A percentile compares a stretch with the other conserved stretches of the same genome.
Conservation (phyloP, 257 asterid species). For the Sherardia arvensis region DNA sequence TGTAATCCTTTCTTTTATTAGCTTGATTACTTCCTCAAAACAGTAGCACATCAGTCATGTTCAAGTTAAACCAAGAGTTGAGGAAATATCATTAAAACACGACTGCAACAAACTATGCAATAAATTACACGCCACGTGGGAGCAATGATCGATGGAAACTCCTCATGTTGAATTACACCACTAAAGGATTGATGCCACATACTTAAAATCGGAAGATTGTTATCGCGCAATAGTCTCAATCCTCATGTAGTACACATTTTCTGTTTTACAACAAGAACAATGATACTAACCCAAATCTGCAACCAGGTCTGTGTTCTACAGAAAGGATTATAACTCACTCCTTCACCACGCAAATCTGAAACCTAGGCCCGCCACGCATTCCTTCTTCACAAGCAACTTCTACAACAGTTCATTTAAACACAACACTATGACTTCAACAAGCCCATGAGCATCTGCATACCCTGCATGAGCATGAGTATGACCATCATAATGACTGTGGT, state of each 20-base stretch:
- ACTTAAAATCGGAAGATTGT: not conserved
- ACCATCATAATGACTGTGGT: conserved; percentile 19
- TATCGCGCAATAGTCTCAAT: not conserved
- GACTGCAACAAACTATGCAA: too few species aligned
- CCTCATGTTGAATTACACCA: too few species aligned
- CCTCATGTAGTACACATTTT: not conserved
- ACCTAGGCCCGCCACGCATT: not conserved
- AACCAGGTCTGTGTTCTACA: not conserved
- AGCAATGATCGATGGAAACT: too few species aligned
- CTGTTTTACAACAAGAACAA: not conserved
- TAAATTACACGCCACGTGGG: not conserved
- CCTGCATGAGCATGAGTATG: conserved; percentile 45
- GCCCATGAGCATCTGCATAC: conserved; percentile 55
- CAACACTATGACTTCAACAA: conserved; percentile 29
- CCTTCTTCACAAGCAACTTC: not conserved
- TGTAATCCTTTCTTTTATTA: too few species aligned
- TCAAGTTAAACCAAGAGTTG: not conserved
- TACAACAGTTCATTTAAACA: conserved; percentile 3
- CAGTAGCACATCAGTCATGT: not conserved
- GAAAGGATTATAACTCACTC: too few species aligned
- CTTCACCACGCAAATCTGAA: too few species aligned
- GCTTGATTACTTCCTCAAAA: too few species aligned
- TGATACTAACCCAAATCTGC: not conserved
- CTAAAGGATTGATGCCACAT: too few species aligned
- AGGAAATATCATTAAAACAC: not conserved